Evolutionary conservation across 441 rosid species (phyloP), one percentile per base, ranked within the genome.

Genomic region (Adansonia madagascariensis): DNA sequence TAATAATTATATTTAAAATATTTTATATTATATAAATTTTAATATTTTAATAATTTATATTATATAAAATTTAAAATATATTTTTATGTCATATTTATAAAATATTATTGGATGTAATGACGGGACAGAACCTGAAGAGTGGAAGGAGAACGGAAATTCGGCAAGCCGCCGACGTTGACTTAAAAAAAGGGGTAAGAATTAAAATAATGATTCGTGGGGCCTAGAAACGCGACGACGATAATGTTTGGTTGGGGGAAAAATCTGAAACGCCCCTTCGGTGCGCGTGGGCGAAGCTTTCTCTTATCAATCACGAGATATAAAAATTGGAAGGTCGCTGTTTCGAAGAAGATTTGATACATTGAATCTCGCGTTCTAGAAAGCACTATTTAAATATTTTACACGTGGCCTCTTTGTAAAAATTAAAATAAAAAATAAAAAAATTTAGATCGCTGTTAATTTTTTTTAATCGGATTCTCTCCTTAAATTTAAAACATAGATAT

Each of bases 121-220:
- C 1, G 0, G 1, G 31, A 62, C 11, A 60, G 20, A 41, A 18
- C 67, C 71, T 43, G 52, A 52, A 15, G 6, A 8, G 31, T 31
- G 57, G 74, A 8, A n/a, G 67, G 71, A n/a, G 71, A 65, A 14
- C 52, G 31, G 52, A 8, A 27, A 39, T 55, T 72, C 61, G 52
- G 75, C 75, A 44, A 76, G 89, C 84, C 69, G 85, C 82, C 82
- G 20, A 73, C 10, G 68, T 20, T 81, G 86, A 81, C 31, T 27
- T 27, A 27, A 27, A 27, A 27, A 27, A 27, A 27, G 31, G 31
- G 31, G 31, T 1, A 27, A 27, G 31, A 27, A 27, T 27, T 27
- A 27, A 27, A 12, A 61, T 61, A 65, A 17, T 65, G 24, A 1
- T 27, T 65, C 0, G 8, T 15, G 20, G 20, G 44, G 39, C 60